These are phyloP conservation scores for Heteromeles arbutifolia DNA, from an alignment of 306 rosid genomes.

Conservation along the genomic window DNA sequence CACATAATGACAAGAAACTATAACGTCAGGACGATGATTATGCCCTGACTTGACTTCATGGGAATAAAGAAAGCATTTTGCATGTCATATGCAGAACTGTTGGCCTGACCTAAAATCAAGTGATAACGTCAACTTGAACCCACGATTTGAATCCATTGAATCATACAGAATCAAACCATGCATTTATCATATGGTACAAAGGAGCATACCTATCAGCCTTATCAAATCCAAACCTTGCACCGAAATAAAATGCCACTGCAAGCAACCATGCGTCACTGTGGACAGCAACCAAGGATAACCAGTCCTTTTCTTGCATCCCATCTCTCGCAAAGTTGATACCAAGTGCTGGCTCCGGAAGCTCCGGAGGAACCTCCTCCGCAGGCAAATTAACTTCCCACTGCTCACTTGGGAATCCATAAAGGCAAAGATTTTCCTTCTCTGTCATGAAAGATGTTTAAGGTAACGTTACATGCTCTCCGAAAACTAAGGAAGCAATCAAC, in stretches of 20 bases:
- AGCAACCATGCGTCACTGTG: conserved; percentile 80
- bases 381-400: conserved; percentile 71
- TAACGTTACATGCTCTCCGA: neutral
- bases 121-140: neutral
- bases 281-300: conserved; percentile 64
- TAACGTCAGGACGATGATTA: neutral
- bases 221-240: conserved; percentile 61
- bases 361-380: conserved; percentile 67
- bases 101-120: neutral
- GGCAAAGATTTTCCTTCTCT: conserved; percentile 76
- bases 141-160: neutral
- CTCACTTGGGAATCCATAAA: conserved; percentile 67
- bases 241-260: conserved; percentile 54
- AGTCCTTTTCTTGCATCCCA: conserved; percentile 58
- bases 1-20: neutral
- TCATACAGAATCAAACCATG: neutral
- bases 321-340: conserved; percentile 71
- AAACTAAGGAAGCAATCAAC: neutral
- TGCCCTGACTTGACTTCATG: neutral
- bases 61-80: neutral
- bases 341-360: conserved; percentile 69
- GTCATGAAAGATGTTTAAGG: conserved; percentile 9
- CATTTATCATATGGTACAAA: neutral
- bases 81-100: neutral
- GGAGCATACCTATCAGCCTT: conserved; percentile 53